phyloP scores from a whole-genome alignment of 495 filamentous ascomycete species.

The Venustampulla echinocandica region DNA sequence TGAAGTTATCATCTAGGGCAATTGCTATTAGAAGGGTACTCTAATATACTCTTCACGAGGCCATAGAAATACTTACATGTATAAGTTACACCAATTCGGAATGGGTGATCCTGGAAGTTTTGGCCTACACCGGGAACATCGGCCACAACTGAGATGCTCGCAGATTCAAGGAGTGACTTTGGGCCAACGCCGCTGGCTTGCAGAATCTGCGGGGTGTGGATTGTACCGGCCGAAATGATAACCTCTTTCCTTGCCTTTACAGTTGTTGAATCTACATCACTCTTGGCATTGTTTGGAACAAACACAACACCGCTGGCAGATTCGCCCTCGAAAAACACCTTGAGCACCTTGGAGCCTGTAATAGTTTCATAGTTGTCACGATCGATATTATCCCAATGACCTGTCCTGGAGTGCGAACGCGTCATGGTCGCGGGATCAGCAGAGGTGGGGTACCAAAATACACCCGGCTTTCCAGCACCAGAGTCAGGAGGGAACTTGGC shows the following conservation, averaged over 20 bases:
- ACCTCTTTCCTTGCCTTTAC: constrained; percentile 39
- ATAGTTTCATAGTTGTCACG: constrained; percentile 24
- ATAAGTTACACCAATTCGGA: constrained; percentile 7
- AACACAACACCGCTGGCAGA: constrained; percentile 15
- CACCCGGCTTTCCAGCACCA: constrained; percentile 27
- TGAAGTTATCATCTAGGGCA: neutral
- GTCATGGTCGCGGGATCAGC: constrained; percentile 24
- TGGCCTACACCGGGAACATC: constrained; percentile 69
- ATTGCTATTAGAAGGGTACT: too few relatives aligned
- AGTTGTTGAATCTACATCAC: constrained; percentile 12
- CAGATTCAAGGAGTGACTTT: constrained; percentile 45
- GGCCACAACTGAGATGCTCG: constrained; percentile 56
- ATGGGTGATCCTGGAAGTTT: constrained; percentile 39
- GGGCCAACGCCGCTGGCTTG: constrained; percentile 68
- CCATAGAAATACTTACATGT: constrained; percentile 7
- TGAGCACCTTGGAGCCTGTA: constrained; percentile 35
- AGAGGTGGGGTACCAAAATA: constrained; percentile 31
- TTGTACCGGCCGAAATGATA: constrained; percentile 43
- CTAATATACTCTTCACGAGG: too few relatives aligned
- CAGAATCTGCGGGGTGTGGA: constrained; percentile 52
- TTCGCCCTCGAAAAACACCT: constrained; percentile 31
- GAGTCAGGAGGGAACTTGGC: constrained; percentile 24
- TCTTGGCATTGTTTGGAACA: neutral
- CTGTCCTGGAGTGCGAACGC: constrained; percentile 16
- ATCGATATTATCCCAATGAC: neutral